Base-by-base conservation (phyloP, 768 basidiomycete species). In the Leccinum subtestaceum region DNA sequence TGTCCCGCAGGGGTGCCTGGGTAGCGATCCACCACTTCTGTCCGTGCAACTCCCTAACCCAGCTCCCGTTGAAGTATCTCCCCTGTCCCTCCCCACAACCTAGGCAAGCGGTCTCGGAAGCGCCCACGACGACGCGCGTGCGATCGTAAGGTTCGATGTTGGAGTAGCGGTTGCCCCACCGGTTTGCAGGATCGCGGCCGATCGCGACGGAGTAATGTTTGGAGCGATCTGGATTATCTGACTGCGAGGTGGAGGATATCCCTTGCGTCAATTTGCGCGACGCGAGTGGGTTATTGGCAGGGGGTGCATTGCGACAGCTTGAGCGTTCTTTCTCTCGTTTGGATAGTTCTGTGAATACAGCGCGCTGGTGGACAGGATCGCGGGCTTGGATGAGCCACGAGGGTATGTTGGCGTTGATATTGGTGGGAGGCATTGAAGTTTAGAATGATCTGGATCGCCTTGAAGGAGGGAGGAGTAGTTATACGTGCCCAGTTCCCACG, bases 1-100 rank as follows among this genome's bases (percentile, higher is more conserved):
- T 91, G 51, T 76, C 69, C 5, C 80, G 83, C 34, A 93, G 74
- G 1, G 93, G 91, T 0, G 93, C 93, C 68, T 95, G 93, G 0
- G 90, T 81, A 3, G 91, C 91, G 58, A 95, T 89, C 89, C 91
- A 93, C 84, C 84, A 86, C 66, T 85, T 89, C 32, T 80, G 80
- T 7, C 93, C 89, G 52, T 76, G 81, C 27, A 78, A 74, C 68
- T 95, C 93, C 48, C 81, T 77, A n/a, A 94, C 86, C 88, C 92
- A 94, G 66, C 82, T 91, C 13, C 88, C 93, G 65, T 95, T 94
- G 36, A 95, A 69, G 70, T 95, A 95, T 51, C 82, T 74, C 12
- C 81, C 80, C 0, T 67, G 51, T 29, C 62, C 72, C 38, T 68
- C 66, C 3, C 68, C 65, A 57, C 61, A 64, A 19, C 64, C 62